phyloP scores from a whole-genome alignment of 208 protist genomes.

The Leishmania gerbilli region DNA sequence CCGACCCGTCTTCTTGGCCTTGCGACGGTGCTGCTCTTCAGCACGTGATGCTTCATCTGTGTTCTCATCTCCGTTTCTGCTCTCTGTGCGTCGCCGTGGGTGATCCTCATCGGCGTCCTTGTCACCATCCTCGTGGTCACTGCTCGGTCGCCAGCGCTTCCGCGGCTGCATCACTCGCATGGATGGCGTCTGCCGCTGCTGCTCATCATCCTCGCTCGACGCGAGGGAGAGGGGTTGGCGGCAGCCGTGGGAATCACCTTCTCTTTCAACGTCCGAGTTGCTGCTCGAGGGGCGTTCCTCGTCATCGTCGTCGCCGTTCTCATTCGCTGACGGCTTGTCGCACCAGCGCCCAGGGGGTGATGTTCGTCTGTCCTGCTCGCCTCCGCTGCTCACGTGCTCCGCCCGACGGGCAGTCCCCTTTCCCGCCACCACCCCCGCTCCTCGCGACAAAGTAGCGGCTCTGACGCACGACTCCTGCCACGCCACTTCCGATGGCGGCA shows the following conservation, averaged over 20 bases:
- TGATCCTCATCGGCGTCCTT: neutral
- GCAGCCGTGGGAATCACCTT: neutral
- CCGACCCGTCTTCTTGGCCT: slow-evolving; percentile 24
- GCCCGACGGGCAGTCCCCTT: neutral
- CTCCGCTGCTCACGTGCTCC: slow-evolving; percentile 4
- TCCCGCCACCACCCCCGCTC: neutral
- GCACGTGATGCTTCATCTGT: neutral
- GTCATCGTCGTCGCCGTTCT: neutral
- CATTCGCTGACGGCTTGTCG: neutral
- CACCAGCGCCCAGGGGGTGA: neutral
- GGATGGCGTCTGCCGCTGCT: neutral
- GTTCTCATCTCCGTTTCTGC: slow-evolving; percentile 1
- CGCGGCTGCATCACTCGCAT: neutral
- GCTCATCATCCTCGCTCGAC: slow-evolving; percentile 9
- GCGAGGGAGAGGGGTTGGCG: neutral
- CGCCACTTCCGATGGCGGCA: slow-evolving; percentile 24
- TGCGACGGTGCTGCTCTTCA: slow-evolving; percentile 13
- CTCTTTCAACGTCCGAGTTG: neutral
- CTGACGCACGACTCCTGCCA: slow-evolving; percentile 1
- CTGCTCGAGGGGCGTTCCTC: neutral
- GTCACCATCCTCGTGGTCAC: neutral
- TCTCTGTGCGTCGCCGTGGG: neutral
- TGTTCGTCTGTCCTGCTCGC: neutral
- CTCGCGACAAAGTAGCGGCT: neutral
- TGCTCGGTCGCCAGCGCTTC: slow-evolving; percentile 2